Base-by-base conservation (phyloP, 345 rosid genomes). In the Sisymbrium altissimum region DNA sequence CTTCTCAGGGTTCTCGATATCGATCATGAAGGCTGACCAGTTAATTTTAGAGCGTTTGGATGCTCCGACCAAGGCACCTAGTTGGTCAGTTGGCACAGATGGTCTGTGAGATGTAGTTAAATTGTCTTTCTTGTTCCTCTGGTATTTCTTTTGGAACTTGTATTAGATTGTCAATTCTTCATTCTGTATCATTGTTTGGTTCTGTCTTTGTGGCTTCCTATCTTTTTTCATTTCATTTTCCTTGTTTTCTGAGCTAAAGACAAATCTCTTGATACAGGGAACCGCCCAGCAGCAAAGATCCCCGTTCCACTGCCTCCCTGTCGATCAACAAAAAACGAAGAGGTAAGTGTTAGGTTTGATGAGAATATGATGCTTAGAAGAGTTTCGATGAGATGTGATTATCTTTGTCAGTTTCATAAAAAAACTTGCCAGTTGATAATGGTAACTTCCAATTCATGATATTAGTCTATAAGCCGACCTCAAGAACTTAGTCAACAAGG, bases 21-120 rank as follows among this genome's bases (percentile, higher is more conserved):
- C 97, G 58, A 88, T 95, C 82, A 87, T 95, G 99, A 89, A 86
- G 84, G 88, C 97, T 43, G 96, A 91, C 79, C 81, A 83, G 69
- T 61, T 75, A 40, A 81, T 89, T 58, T 80, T 91, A 74, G 86
- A 86, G 44, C 84, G 81, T 35, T 71, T 95, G 81, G 99, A 95
- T 81, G 93, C 99, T 79, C 76, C 85, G 59, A 91, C 99, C 23
- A 88, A 76, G 84, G 97, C 97, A 66, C 97, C 97, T 52, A 63
- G 82, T 76, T 95, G 99, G 99, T 97, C 97, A 57, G 87, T 86
- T 71, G 97, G 92, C 71, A 87, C 87, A 56, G 86, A 82, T 79
- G 97, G 99, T 94, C 18, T 25, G 93, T 86, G 72, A 38, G 60
- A 49, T 33, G 35, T 32, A 53, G 70, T 32, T 38, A 52, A 14